These are phyloP conservation scores for Sarocladium kiliense DNA, from an alignment of 2,329 filamentous ascomycete species.

Conservation along the genomic window DNA sequence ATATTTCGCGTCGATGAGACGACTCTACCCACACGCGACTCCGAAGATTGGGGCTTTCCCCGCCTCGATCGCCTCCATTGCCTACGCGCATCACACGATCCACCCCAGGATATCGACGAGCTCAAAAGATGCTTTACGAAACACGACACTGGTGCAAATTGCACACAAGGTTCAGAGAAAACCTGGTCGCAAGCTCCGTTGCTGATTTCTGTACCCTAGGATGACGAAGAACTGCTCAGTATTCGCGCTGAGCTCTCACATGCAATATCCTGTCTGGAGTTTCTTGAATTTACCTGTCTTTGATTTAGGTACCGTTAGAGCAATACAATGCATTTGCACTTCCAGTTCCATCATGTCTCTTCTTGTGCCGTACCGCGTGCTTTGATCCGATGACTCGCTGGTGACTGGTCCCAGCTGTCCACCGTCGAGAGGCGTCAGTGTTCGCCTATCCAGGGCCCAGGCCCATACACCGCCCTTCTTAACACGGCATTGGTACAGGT, in stretches of 20 bases:
- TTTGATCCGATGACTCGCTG: too few relatives aligned
- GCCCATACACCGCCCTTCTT: too few relatives aligned
- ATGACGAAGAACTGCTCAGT: neutral
- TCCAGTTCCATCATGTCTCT: neutral
- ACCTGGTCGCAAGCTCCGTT: slow-evolving; percentile 4
- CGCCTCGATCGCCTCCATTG: neutral
- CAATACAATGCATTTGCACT: neutral
- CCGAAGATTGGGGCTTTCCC: neutral
- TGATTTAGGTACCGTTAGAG: slow-evolving; percentile 3
- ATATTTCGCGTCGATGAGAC: neutral
- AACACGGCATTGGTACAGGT: too few relatives aligned
- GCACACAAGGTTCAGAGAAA: slow-evolving; percentile 1
- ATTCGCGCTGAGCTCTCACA: neutral
- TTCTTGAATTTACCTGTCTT: neutral
- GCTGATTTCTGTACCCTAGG: slow-evolving; percentile 10
- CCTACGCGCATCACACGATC: too few relatives aligned
- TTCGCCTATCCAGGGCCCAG: too few relatives aligned
- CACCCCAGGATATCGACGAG: neutral
- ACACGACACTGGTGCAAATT: neutral
- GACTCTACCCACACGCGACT: neutral
- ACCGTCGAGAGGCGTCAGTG: too few relatives aligned
- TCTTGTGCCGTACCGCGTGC: too few relatives aligned
- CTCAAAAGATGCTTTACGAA: neutral
- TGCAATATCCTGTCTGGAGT: neutral
- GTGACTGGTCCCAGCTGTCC: too few relatives aligned